Percentiles rank a stretch among this genome's conserved stretches.
These are phyloP conservation scores for Saprolegnia diclina DNA, from an alignment of 352 stramenopile genomes.

Conservation along the genomic window DNA sequence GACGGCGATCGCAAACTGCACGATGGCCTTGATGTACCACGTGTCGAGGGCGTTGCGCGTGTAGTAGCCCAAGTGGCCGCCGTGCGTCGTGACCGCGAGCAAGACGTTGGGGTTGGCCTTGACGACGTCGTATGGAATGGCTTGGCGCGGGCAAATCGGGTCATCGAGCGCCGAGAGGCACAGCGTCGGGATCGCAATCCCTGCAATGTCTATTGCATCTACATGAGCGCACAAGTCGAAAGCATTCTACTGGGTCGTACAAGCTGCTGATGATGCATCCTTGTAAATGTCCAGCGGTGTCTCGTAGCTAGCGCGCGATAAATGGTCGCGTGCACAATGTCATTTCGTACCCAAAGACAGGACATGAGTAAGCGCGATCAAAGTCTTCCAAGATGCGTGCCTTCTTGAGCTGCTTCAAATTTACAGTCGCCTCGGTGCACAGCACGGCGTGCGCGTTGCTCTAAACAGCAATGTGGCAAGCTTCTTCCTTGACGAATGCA, in stretches of 20 bases:
- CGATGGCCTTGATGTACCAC: too few relatives aligned
- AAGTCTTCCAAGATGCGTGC: slow-evolving; percentile 45
- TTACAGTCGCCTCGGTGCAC: slow-evolving; percentile 34
- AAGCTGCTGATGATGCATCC: slow-evolving; percentile 35
- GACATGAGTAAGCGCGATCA: slow-evolving; percentile 50
- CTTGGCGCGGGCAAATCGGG: slow-evolving; percentile 38
- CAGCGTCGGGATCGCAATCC: slow-evolving; percentile 38
- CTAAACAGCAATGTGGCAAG: slow-evolving; percentile 11
- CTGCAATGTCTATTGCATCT: slow-evolving; percentile 10
- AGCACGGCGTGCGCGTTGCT: slow-evolving; percentile 62
- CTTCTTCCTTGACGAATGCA: neutral
- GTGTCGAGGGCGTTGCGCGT: slow-evolving; percentile 29
- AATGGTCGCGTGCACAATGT: too few relatives aligned
- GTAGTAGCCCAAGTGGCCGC: slow-evolving; percentile 65
- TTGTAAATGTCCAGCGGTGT: slow-evolving; percentile 38
- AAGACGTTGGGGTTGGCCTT: slow-evolving; percentile 53
- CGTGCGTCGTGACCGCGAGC: slow-evolving; percentile 49
- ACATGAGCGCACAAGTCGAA: slow-evolving; percentile 14
- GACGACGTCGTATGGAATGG: slow-evolving; percentile 32
- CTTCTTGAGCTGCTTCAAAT: slow-evolving; percentile 36
- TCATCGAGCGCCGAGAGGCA: slow-evolving; percentile 46
- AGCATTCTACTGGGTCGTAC: too few relatives aligned
- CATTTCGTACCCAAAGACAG: slow-evolving; percentile 39
- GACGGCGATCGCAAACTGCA: too few relatives aligned
- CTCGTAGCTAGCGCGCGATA: too few relatives aligned